Evolutionary conservation across 495 filamentous ascomycete species (phyloP), one percentile per base, ranked within the genome.

Genomic region (Penicillium bovifimosum): DNA sequence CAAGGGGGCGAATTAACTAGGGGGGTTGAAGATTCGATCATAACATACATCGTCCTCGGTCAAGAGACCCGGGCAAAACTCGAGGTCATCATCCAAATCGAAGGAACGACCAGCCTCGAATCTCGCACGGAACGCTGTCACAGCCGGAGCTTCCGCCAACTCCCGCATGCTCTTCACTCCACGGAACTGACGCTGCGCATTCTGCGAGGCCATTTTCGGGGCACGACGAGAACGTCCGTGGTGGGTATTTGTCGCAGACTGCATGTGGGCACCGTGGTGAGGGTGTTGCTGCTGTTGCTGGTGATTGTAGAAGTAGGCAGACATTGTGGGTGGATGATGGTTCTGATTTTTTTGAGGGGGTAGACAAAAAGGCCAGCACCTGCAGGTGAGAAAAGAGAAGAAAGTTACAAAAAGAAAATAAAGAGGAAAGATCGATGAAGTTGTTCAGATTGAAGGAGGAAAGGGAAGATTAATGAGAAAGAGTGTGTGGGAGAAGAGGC

Each of bases 71-170:
- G 93, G 93, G 67, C 93, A 96, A 72, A 98, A 98, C 67, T 96
- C 86, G 73, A 96, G 76, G 68, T 98, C 93, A 65, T 98, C 93
- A 60, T 96, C 92, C 59, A 99, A 76, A 59, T 99, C 93, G 65
- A 99, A 99, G 18, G 91, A 96, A 48, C 90, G 85, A 39, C 86
- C 89, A 58, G 91, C 88, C 68, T 97, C 91, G 66, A 95, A 95
- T 64, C 87, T 81, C 35, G 82, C 80, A 52, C 91, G 86, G 72
- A 90, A 96, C 53, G 84, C 82, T 41, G 78, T 78, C 40, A 91
- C 78, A 31, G 84, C 78, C 33, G 84, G 82, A 41, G 84, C 77
- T 63, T 96, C 91, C 60, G 85, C 87, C 47, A 91, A 71, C 68
- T 97, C 95, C 70, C 93, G 90, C 80, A 90, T 90, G 61, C 84